Percentiles rank a stretch among this genome's conserved stretches.
Conservation (phyloP, 2,329 filamentous ascomycete species). For the Exophiala bonariae region DNA sequence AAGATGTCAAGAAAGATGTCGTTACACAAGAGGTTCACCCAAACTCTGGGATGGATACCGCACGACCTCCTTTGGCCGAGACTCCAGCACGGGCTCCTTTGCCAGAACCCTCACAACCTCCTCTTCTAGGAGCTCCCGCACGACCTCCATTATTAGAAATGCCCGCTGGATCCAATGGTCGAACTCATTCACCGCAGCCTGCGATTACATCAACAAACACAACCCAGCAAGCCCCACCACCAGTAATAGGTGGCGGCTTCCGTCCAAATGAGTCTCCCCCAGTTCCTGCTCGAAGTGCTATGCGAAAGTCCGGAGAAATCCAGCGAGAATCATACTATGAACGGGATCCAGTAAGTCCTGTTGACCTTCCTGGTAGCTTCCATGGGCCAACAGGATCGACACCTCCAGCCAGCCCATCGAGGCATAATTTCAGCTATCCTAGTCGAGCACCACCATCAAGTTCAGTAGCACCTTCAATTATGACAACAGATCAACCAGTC, state of each 20-base stretch:
- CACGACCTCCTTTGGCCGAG: no score
- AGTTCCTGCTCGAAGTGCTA: slow-evolving; percentile 20
- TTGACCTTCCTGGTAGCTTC: slow-evolving; percentile 10
- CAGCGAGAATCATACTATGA: slow-evolving; percentile 8
- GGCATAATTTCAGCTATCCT: slow-evolving; percentile 27
- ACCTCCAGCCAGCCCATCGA: slow-evolving; percentile 17
- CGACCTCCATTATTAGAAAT: slow-evolving; percentile 12
- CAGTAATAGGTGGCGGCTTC: slow-evolving; percentile 4
- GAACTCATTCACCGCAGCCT: slow-evolving; percentile 8
- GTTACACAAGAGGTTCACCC: slow-evolving; percentile 22
- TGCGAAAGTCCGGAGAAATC: slow-evolving; percentile 19
- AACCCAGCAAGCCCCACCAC: slow-evolving; percentile 6
- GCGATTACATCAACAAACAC: slow-evolving; percentile 13
- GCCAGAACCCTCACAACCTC: not conserved
- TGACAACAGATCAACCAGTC: slow-evolving; percentile 19
- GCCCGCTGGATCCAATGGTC: slow-evolving; percentile 7
- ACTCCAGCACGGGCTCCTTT: no score
- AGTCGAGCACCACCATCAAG: slow-evolving; percentile 13
- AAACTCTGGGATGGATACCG: slow-evolving; percentile 5
- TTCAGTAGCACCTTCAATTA: slow-evolving; percentile 2
- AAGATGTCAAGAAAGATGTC: slow-evolving; percentile 12
- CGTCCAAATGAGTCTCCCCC: slow-evolving; percentile 14
- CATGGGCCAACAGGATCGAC: slow-evolving; percentile 12
- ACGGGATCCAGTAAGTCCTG: slow-evolving; percentile 18
- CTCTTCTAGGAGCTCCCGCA: not conserved